Evolutionary conservation across 2,329 filamentous ascomycete genomes (phyloP), one percentile per base, ranked within the genome.

Genomic region (Thermomyces lanuginosus): DNA sequence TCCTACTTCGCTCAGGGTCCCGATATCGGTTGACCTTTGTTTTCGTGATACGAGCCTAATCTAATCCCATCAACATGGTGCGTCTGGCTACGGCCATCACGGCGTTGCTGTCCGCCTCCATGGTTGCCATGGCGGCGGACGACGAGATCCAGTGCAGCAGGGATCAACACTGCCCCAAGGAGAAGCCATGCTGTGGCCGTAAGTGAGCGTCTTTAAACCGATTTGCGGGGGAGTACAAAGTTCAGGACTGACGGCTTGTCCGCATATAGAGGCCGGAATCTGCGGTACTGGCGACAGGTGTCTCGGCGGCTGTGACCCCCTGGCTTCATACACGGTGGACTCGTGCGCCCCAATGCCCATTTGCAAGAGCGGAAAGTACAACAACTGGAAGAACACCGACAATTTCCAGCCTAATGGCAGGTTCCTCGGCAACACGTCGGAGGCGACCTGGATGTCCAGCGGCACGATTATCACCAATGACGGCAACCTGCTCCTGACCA

Each of bases 261-360:
- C 10, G 16, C 8, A 6, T 18, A 10, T 18, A 92, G 82, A 89
- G 56, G 95, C 93, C 55, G 81, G 81, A 43, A 66, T 86, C 54
- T 95, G 89, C 46, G 89, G 86, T 59, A 72, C 83, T 30, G 89
- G 89, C 44, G 89, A 84, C 30, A 95, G 79, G 66, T 98, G 89
- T 48, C 70, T 98, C 11, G 89, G 89, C 43, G 89, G 89, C 36
- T 98, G 89, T 61, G 86, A 95, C 49, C 80, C 83, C 16, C 69
- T 73, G 47, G 76, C 75, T 58, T 95, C 86, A 24, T 78, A 74
- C 60, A 69, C 69, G 8, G 66, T 93, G 41, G 72, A 91, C 39
- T 74, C 86, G 2, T 98, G 89, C 55, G 72, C 80, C 5, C 81
- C 89, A 9, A 76, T 67, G 31, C 86, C 89, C 4, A 66, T 81